Conservation (phyloP, 2,329 filamentous ascomycete genomes). For the Rhynchosporium graminicola region DNA sequence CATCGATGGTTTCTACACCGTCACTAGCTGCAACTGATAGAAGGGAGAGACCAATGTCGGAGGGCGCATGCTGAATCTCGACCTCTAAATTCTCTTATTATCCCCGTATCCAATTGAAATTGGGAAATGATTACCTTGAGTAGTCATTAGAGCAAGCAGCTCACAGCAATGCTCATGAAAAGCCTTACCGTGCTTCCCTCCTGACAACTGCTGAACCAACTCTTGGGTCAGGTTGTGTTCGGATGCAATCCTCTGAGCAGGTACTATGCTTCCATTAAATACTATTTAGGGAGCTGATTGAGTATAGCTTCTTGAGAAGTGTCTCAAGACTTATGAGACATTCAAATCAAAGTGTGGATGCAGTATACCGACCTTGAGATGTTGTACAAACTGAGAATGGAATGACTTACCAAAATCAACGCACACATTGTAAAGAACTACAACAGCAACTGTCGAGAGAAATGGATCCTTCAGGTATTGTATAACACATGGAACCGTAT, state of each 20-base stretch:
- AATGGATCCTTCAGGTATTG: neutral
- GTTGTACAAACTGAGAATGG: neutral
- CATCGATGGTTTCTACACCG: neutral
- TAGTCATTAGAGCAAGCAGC: neutral
- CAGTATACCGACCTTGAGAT: too few species aligned
- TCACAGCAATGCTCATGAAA: conserved; percentile 1
- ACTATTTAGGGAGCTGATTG: too few species aligned
- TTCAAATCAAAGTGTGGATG: too few species aligned
- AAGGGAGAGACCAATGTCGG: neutral
- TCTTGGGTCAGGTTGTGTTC: neutral
- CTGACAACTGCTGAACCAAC: neutral
- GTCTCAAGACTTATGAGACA: too few species aligned
- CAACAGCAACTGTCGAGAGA: neutral
- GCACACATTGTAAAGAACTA: conserved; percentile 3
- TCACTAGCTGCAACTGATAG: neutral
- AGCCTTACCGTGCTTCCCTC: neutral
- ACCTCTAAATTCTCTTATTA: neutral
- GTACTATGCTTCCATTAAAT: neutral
- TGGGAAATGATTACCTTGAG: neutral
- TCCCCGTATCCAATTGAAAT: neutral
- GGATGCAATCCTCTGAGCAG: neutral
- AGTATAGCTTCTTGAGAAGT: too few species aligned
- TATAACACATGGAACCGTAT: neutral
- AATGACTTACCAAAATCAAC: neutral
- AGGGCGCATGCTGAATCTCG: neutral